These are phyloP conservation scores for Flaveria linearis DNA, from an alignment of 129 eudicot species.

Conservation along the genomic window DNA sequence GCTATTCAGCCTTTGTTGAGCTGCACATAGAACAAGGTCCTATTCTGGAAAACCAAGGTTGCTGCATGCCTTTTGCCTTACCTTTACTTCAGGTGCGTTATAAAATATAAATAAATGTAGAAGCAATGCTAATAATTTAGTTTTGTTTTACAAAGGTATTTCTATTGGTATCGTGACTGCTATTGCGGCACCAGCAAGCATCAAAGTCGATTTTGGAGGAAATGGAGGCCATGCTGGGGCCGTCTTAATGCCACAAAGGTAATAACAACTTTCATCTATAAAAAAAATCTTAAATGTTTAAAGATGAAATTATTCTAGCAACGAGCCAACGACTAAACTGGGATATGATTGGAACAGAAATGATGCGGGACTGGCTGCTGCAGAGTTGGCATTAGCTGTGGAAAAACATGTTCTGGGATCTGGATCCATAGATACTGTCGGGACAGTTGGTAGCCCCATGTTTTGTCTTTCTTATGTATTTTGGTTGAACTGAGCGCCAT, in stretches of 20 bases:
- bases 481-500: slow-evolving; percentile 3
- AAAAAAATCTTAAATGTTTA: neutral
- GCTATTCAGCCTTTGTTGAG: slow-evolving; percentile 86
- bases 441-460: slow-evolving; percentile 77
- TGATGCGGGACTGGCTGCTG: slow-evolving; percentile 98
- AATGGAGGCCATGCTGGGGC: slow-evolving; percentile 99
- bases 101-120: no score
- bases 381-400: slow-evolving; percentile 91
- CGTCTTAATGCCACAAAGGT: slow-evolving; percentile 86
- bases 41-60: slow-evolving; percentile 56
- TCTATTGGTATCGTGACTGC: slow-evolving; percentile 95
- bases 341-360: slow-evolving; percentile 55
- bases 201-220: slow-evolving; percentile 92
- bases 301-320: neutral
- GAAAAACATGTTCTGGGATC: slow-evolving; percentile 88
- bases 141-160: slow-evolving; percentile 44
- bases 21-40: slow-evolving; percentile 99
- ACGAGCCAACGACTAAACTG: neutral
- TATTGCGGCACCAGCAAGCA: slow-evolving; percentile 98
- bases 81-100: no score
- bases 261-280: slow-evolving; percentile 1
- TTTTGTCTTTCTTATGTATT: neutral
- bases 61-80: no score
- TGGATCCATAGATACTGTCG: slow-evolving; percentile 95
- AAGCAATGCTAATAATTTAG: no score